Evolutionary conservation across 1,284 basidiomycete genomes (phyloP).

Genomic region (Trametes pubescens): DNA sequence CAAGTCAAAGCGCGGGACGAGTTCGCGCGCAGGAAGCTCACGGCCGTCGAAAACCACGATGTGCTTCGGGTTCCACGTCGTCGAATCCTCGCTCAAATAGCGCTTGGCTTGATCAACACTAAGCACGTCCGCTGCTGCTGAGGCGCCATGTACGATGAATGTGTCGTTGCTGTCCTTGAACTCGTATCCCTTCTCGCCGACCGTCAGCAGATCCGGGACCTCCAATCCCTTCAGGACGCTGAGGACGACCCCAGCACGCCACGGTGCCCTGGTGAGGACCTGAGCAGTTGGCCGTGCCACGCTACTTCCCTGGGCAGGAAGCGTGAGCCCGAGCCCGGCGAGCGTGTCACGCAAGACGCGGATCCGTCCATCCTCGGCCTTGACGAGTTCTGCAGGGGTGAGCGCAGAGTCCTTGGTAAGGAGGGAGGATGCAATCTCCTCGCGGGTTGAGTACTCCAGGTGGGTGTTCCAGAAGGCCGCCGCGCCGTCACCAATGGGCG

Average conservation of each 20-base stretch:
- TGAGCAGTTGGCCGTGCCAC: constrained; percentile 57
- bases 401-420: constrained; percentile 42
- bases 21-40: constrained; percentile 48
- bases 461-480: constrained; percentile 70
- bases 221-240: constrained; percentile 45
- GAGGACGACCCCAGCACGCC: constrained; percentile 19
- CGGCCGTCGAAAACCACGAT: constrained; percentile 48
- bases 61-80: constrained; percentile 56
- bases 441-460: constrained; percentile 65
- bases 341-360: constrained; percentile 55
- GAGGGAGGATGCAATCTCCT: constrained; percentile 51
- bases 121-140: constrained; percentile 48
- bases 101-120: constrained; percentile 36
- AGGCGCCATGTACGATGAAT: constrained; percentile 63
- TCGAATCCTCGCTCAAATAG: constrained; percentile 32
- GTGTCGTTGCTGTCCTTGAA: constrained; percentile 71
- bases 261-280: constrained; percentile 46
- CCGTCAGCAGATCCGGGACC: constrained; percentile 39
- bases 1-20: constrained; percentile 68
- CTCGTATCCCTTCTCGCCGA: constrained; percentile 39
- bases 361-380: constrained; percentile 48
- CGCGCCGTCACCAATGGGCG: constrained; percentile 61
- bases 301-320: constrained; percentile 45
- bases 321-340: constrained; percentile 53
- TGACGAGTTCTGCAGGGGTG: constrained; percentile 43